Base-by-base conservation (phyloP, 805 yeast species). In the Candida tammaniensis region DNA sequence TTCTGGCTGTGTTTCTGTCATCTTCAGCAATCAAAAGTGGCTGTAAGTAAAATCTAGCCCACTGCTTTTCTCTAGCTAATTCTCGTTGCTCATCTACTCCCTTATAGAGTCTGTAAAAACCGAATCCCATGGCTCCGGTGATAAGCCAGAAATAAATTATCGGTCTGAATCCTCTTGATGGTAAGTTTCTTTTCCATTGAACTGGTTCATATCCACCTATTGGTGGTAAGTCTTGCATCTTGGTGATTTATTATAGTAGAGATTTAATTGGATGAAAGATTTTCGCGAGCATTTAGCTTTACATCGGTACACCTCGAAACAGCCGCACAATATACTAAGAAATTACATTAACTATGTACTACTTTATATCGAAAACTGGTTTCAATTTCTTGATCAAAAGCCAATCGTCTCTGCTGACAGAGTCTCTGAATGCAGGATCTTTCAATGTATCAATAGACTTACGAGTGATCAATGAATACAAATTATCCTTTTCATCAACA, bases 321-420 rank as follows among this genome's bases (percentile, higher is more conserved):
- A 16, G 17, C 18, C 9, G 10, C 12, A 15, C 22, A 11, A 17
- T 10, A 14, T 20, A n/a, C n/a, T n/a, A n/a, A n/a, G n/a, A 23
- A 17, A 14, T 5, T 25, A 23, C 9, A 11, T 22, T 30, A 11
- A 20, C 22, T 20, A 20, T 20, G 22, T 20, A 20, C 48, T 64
- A 81, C 61, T 80, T 77, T 47, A 93, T 91, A 57, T 86, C 95
- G 52, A 93, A 85, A 29, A 86, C 75, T 29, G 88, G 78, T 68
- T 93, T 93, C 66, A 93, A 76, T 54, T 84, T 82, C 72, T 85
- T 86, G 54, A 93, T 73, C 59, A 93, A 73, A 41, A 91, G 56
- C 99, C 99, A 93, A 62, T 93, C 99, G 30, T 89, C 95, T 62
- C 96, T 82, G 30, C 91, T 73, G 43, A 93, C 98, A 42, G 86